These are phyloP conservation scores for Phytophthora pistaciae DNA, from an alignment of 352 stramenopile genomes.

Conservation along the genomic window DNA sequence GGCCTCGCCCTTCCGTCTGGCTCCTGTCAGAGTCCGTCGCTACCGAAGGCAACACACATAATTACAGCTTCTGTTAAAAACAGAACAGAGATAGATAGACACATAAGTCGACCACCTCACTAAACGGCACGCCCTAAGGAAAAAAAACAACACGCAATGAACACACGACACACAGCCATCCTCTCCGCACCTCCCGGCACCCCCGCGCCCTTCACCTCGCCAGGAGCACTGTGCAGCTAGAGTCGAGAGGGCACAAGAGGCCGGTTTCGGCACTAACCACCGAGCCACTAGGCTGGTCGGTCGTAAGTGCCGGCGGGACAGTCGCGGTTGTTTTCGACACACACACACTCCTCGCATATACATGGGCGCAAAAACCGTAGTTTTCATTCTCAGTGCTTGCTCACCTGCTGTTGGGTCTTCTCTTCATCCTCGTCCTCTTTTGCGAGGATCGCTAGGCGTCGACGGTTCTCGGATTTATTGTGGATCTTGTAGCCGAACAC, in stretches of 20 bases:
- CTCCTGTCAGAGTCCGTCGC: slow-evolving; percentile 77
- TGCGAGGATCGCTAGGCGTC: slow-evolving; percentile 82
- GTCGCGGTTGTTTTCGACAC: neutral
- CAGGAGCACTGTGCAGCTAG: slow-evolving; percentile 34
- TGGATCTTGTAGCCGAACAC: slow-evolving; percentile 95
- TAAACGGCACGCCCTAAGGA: slow-evolving; percentile 53
- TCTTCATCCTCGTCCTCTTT: slow-evolving; percentile 86
- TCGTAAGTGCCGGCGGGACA: slow-evolving; percentile 1
- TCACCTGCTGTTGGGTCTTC: slow-evolving; percentile 73
- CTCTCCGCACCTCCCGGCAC: slow-evolving; percentile 5
- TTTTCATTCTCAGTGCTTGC: slow-evolving; percentile 46
- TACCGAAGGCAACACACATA: slow-evolving; percentile 87
- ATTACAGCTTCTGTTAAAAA: slow-evolving; percentile 94
- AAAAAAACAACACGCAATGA: slow-evolving; percentile 43
- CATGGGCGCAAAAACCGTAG: slow-evolving; percentile 35
- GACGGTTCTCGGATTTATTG: slow-evolving; percentile 87
- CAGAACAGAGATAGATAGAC: slow-evolving; percentile 86
- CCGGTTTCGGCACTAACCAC: slow-evolving; percentile 12
- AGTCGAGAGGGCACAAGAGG: slow-evolving; percentile 7
- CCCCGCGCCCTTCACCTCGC: slow-evolving; percentile 12
- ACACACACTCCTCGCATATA: slow-evolving; percentile 23
- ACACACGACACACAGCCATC: slow-evolving; percentile 45
- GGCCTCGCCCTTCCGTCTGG: slow-evolving; percentile 78
- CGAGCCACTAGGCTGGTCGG: slow-evolving; percentile 13
- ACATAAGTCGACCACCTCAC: slow-evolving; percentile 86